phyloP scores from a whole-genome alignment of 2,329 filamentous ascomycete species.

The Niveomyces coronatus region DNA sequence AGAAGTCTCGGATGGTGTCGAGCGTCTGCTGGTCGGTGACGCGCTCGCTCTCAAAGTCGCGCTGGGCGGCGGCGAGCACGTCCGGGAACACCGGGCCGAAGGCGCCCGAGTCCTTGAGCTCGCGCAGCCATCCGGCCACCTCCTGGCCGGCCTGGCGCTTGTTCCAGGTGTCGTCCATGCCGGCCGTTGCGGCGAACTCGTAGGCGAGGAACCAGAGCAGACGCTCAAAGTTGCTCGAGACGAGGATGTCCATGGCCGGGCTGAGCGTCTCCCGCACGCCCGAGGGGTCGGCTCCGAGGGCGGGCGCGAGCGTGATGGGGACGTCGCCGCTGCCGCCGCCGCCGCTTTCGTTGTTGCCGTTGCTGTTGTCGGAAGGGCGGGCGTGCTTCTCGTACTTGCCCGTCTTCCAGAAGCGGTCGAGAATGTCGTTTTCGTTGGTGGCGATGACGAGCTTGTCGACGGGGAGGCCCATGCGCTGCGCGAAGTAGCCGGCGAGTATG shows the following conservation, averaged over 20 bases:
- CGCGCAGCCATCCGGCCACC: conserved; percentile 66
- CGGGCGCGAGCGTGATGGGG: conserved; percentile 54
- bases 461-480: conserved; percentile 79
- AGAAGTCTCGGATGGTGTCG: conserved; percentile 48
- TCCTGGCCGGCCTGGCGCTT: conserved; percentile 63
- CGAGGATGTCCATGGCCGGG: conserved; percentile 95
- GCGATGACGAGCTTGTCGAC: conserved; percentile 82
- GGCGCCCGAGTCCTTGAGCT: conserved; percentile 71
- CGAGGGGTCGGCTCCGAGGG: conserved; percentile 52
- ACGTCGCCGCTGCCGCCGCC: conserved; percentile 44
- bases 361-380: no score
- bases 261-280: conserved; percentile 86
- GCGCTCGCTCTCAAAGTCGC: conserved; percentile 72
- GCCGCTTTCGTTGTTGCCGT: no score
- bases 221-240: conserved; percentile 93
- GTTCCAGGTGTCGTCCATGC: conserved; percentile 55
- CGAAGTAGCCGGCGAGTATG: conserved; percentile 88
- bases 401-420: conserved; percentile 88
- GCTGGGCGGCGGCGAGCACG: conserved; percentile 59
- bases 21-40: conserved; percentile 58
- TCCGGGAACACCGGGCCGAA: conserved; percentile 68
- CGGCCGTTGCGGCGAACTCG: conserved; percentile 49
- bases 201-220: conserved; percentile 88
- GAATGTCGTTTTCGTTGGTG: conserved; percentile 96
- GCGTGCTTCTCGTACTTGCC: conserved; percentile 83